phyloP scores from a whole-genome alignment of 495 filamentous ascomycete genomes.

The Neurospora sp. region DNA sequence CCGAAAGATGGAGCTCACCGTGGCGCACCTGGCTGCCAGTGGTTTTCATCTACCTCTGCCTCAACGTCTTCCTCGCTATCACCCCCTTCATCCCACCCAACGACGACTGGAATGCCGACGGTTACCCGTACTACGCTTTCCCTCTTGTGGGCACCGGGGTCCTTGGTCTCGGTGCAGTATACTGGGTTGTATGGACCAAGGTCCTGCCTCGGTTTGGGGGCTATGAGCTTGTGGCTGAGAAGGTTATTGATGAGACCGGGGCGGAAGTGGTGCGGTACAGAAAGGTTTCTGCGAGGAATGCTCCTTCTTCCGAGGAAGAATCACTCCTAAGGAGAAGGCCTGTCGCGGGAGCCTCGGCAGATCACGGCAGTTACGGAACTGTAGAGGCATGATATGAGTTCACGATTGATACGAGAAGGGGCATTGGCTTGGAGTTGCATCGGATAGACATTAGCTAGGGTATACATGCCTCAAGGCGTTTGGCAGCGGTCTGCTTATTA shows the following conservation, averaged over 20 bases:
- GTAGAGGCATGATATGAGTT: neutral
- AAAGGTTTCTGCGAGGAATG: neutral
- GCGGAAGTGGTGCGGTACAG: slow-evolving; percentile 35
- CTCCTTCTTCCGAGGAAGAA: neutral
- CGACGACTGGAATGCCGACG: slow-evolving; percentile 38
- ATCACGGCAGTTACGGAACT: neutral
- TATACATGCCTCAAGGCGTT: neutral
- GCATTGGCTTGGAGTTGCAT: neutral
- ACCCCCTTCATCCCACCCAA: slow-evolving; percentile 42
- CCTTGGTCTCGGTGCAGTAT: slow-evolving; percentile 35
- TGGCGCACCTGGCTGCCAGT: slow-evolving; percentile 37
- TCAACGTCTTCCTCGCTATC: slow-evolving; percentile 41
- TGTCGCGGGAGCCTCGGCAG: neutral
- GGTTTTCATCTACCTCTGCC: slow-evolving; percentile 32
- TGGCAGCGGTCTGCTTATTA: neutral
- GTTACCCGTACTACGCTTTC: slow-evolving; percentile 42
- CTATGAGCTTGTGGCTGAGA: slow-evolving; percentile 34
- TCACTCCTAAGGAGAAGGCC: neutral
- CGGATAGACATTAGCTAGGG: neutral
- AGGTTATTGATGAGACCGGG: slow-evolving; percentile 28
- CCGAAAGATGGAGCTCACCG: slow-evolving; percentile 34
- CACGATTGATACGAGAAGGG: neutral
- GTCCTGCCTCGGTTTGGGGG: slow-evolving; percentile 35
- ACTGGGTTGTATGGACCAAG: slow-evolving; percentile 41
- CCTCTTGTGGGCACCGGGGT: slow-evolving; percentile 41